Conservation (phyloP, 2,329 filamentous ascomycete genomes). For the Dothideomycetes sp. region DNA sequence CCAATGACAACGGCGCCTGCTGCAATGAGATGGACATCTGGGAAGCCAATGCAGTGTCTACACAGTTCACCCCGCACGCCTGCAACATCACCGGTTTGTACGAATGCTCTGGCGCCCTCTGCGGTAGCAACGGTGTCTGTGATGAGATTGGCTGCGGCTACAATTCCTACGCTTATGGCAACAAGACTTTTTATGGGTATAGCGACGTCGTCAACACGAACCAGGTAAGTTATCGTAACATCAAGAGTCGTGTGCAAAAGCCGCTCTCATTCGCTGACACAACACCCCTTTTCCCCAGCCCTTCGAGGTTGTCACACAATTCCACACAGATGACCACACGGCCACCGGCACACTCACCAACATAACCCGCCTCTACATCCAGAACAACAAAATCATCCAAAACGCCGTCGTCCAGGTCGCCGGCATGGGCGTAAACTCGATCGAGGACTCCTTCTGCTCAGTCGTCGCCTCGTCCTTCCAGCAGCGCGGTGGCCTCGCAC, state of each 20-base stretch:
- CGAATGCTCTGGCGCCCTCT: conserved; percentile 39
- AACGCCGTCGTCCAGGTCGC: conserved; percentile 41
- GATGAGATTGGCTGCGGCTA: conserved; percentile 64
- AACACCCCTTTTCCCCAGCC: too few relatives aligned
- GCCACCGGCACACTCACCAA: conserved; percentile 46
- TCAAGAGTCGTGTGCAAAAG: too few relatives aligned
- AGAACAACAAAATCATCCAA: conserved; percentile 50
- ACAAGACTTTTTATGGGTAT: conserved; percentile 53
- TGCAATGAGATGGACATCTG: conserved; percentile 62
- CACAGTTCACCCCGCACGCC: conserved; percentile 56
- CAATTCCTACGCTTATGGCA: conserved; percentile 58
- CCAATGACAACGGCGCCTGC: conserved; percentile 49
- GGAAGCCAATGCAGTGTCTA: conserved; percentile 58
- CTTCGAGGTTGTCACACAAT: conserved; percentile 60
- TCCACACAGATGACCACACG: conserved; percentile 44
- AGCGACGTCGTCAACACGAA: conserved; percentile 50
- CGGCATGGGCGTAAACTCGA: conserved; percentile 40
- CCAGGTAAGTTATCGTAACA: neutral
- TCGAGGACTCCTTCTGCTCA: conserved; percentile 50
- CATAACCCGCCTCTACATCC: conserved; percentile 57
- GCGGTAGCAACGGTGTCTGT: conserved; percentile 52
- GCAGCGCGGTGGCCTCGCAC: conserved; percentile 44
- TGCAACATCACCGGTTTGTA: conserved; percentile 47
- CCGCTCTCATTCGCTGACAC: too few relatives aligned
- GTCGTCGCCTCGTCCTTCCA: conserved; percentile 36